Percentiles rank a stretch among this genome's conserved stretches.
Evolutionary conservation across 1,284 basidiomycete genomes (phyloP).

Genomic region (Pseudozyma sp.): DNA sequence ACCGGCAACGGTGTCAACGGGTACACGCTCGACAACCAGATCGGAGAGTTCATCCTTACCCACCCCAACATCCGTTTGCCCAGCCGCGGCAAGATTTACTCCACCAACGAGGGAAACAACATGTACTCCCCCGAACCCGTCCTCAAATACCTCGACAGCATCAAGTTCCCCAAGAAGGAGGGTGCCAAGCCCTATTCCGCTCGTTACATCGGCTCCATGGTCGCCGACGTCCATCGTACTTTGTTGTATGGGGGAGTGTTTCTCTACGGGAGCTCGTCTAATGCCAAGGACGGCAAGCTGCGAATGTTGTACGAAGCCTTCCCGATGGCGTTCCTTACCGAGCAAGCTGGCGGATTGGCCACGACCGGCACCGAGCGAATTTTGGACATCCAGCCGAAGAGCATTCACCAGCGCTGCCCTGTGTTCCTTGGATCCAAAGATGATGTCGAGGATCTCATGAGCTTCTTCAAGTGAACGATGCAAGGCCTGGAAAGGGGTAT

Average conservation of each 20-base stretch:
- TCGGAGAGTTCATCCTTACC: constrained; percentile 97
- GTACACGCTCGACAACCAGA: constrained; percentile 89
- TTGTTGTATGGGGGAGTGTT: constrained; percentile 98
- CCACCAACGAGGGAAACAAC: constrained; percentile 98
- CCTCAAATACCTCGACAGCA: constrained; percentile 86
- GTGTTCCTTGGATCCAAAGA: constrained; percentile 95
- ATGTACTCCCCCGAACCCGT: constrained; percentile 84
- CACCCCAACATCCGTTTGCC: constrained; percentile 97
- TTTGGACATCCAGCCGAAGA: constrained; percentile 87
- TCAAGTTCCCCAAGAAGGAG: constrained; percentile 78
- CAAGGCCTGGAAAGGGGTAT: too few relatives aligned
- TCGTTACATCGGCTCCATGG: constrained; percentile 98
- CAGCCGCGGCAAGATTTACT: constrained; percentile 96
- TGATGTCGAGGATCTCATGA: constrained; percentile 81
- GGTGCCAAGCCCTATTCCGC: constrained; percentile 70
- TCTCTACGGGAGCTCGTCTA: constrained; percentile 97
- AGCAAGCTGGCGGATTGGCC: constrained; percentile 96
- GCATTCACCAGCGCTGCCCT: constrained; percentile 91
- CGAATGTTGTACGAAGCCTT: constrained; percentile 97
- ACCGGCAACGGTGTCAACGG: constrained; percentile 97
- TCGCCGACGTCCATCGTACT: constrained; percentile 96
- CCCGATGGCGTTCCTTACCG: constrained; percentile 97
- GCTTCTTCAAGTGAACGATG: constrained; percentile 3
- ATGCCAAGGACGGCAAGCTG: constrained; percentile 94
- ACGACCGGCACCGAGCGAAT: constrained; percentile 93